These are phyloP conservation scores for Paramecium biaurelia DNA, from an alignment of 73 alveolate species.

Conservation along the genomic window DNA sequence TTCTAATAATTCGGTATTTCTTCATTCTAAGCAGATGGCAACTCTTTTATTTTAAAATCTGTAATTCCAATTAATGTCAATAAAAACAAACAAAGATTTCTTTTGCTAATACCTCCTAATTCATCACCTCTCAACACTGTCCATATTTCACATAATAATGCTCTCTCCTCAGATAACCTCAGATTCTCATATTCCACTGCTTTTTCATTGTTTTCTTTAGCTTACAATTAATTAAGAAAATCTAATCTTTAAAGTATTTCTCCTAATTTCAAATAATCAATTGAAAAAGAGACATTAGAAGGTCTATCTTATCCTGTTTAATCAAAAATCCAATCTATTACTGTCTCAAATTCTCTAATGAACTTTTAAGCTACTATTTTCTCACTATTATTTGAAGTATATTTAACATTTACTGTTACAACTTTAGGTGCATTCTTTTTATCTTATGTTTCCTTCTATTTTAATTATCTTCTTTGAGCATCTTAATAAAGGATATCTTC, in stretches of 20 bases:
- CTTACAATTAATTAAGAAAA: conserved; percentile 47
- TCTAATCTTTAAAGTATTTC: conserved; percentile 53
- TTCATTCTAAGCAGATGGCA: conserved; percentile 12
- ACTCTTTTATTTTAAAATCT: conserved; percentile 52
- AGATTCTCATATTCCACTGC: conserved; percentile 50
- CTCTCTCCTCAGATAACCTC: conserved; percentile 54
- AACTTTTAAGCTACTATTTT: conserved; percentile 58
- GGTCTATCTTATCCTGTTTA: conserved; percentile 52
- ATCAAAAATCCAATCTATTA: conserved; percentile 56
- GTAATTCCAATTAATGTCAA: conserved; percentile 56
- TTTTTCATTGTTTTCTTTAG: not conserved
- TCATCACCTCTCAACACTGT: conserved; percentile 59
- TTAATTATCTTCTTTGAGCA: conserved; percentile 48
- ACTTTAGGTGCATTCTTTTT: conserved; percentile 25
- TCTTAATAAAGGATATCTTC: conserved; percentile 59
- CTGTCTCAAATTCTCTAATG: conserved; percentile 62
- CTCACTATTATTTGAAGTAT: conserved; percentile 55
- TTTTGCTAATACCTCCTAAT: conserved; percentile 60
- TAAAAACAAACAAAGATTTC: conserved; percentile 56
- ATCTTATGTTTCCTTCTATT: not conserved
- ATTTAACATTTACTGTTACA: conserved; percentile 38
- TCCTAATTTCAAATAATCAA: conserved; percentile 58
- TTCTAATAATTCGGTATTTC: not conserved
- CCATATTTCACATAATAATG: conserved; percentile 61
- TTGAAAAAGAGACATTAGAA: conserved; percentile 20